Evolutionary conservation across 2,329 filamentous ascomycete genomes (phyloP), one percentile per base, ranked within the genome.

Genomic region (Fusarium drepaniforme): DNA sequence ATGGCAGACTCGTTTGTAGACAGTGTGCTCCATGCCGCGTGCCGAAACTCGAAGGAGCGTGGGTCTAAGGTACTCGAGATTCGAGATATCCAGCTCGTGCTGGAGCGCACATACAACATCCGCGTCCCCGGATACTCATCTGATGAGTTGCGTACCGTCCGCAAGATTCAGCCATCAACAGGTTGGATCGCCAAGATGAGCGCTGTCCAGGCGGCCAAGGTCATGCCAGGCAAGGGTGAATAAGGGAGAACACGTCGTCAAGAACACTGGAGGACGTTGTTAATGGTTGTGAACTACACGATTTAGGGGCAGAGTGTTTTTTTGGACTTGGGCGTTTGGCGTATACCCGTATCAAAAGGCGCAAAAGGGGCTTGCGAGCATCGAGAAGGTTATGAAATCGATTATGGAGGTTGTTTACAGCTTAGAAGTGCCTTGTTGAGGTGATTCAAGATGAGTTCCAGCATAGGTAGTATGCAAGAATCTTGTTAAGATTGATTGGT

Each of bases 151-250:
- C 92, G 97, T 67, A 98, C 95, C 0, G 96, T 98, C 35, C 93
- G 96, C 82, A 98, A 98, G 87, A 93, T 97, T 64, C 93, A 97
- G 82, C 97, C 97, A 3, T 92, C 95, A 23, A 87, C 93, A 18
- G 94, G 92, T 25, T 99, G 97, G 95, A 96, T 97, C 72, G 93
- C 94, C 76, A 99, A 99, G 88, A 97, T 99, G 93, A 96, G 95
- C 80, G 96, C 97, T 28, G 93, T 99, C 18, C 95, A 98, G 84
- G 96, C 96, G 2, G 95, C 95, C 57, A 98, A 98, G 87, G 95
- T 93, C 56, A 92, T 90, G 84, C 87, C 90, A 6, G 89, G 90
- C 28, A 90, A 90, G 82, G 86, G 87, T 59, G 88, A 90, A 78
- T 86, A 77, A 30, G 13, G 13, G 18, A 25, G 15, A 7, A 23